Conservation (phyloP, 2,329 filamentous ascomycete genomes). For the Botrytis hyacinthi region DNA sequence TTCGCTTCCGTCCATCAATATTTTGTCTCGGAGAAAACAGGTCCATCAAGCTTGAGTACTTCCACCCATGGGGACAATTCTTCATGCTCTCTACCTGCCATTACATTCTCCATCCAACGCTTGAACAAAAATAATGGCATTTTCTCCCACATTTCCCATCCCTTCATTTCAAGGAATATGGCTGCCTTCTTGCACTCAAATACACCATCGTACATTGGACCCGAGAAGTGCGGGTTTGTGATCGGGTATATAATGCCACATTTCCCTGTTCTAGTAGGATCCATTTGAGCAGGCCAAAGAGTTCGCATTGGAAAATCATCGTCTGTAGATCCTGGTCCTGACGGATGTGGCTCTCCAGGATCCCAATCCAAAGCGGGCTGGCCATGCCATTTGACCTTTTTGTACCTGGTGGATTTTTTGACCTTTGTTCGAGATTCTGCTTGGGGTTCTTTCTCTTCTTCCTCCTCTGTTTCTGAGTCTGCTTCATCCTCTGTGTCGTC, state of each 20-base stretch:
- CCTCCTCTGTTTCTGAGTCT: not conserved
- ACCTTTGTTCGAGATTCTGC: constrained; percentile 13
- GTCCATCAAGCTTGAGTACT: not conserved
- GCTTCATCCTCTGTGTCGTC: not conserved
- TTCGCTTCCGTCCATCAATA: not conserved
- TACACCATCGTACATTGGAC: not conserved
- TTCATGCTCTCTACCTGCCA: not conserved
- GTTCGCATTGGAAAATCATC: not conserved
- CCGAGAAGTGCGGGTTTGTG: not conserved
- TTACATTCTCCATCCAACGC: constrained; percentile 11
- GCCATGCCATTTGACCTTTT: constrained; percentile 1
- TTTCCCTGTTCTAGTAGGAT: not conserved
- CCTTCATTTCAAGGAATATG: not conserved
- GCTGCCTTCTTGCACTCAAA: not conserved
- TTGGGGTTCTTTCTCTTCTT: not conserved
- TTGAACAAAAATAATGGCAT: not conserved
- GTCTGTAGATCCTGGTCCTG: not conserved
- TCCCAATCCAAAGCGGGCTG: not conserved
- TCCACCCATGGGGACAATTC: not conserved
- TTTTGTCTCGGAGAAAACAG: not conserved
- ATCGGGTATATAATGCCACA: constrained; percentile 5
- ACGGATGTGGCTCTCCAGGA: not conserved
- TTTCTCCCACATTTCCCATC: not conserved
- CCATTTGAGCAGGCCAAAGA: constrained; percentile 12
- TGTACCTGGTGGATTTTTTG: not conserved